Base-by-base conservation (phyloP, 2,329 filamentous ascomycete species). In the Aureobasidium lini region DNA sequence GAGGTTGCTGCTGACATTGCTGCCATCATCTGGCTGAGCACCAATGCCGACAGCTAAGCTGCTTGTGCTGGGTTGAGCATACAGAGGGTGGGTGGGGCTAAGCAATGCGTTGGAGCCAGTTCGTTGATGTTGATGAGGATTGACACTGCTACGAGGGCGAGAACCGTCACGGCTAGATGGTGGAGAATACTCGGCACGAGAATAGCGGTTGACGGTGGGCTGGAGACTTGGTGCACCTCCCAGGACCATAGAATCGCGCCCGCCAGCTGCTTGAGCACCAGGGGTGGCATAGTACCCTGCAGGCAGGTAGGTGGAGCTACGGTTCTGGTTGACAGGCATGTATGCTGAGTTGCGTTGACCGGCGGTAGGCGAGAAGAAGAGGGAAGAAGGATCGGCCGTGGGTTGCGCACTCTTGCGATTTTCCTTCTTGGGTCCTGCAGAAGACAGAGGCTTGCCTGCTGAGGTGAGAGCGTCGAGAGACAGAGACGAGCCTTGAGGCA, bases 291-390 rank as follows among this genome's bases (percentile, higher is more conserved):
- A 97, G 76, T 95, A 96, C 1, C 93, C 93, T 3, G 93, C 87
- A 15, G 93, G 93, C 18, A 96, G 80, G 70, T 93, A 95, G n/a
- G 80, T 79, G 1, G 90, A 95, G 61, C 83, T 84, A 57, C 92
- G 86, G 64, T 82, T 82, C 31, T 56, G 52, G 23, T 32, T 57
- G 54, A 57, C 36, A 23, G 54, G 54, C 54, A 57, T 48, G 28
- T 57, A 57, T 9, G 42, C 18, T 6, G 54, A 57, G 49, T 58
- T 49, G 62, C 62, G 56, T n/a, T 64, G 37, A 7, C 48, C 48
- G 1, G 92, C 92, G 0, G 94, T 97, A 0, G 94, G 94, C 7
- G 91, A 96, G 78, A 96, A 99, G 82, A 99, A 99, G 15, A 97
- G 80, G 63, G 87, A 89, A 39, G 84, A 59, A n/a, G 60, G 57